Percentiles rank a stretch among this genome's conserved stretches.
Conservation (phyloP, 1,139 yeast genomes). For the Petasospora rhodanensis region DNA sequence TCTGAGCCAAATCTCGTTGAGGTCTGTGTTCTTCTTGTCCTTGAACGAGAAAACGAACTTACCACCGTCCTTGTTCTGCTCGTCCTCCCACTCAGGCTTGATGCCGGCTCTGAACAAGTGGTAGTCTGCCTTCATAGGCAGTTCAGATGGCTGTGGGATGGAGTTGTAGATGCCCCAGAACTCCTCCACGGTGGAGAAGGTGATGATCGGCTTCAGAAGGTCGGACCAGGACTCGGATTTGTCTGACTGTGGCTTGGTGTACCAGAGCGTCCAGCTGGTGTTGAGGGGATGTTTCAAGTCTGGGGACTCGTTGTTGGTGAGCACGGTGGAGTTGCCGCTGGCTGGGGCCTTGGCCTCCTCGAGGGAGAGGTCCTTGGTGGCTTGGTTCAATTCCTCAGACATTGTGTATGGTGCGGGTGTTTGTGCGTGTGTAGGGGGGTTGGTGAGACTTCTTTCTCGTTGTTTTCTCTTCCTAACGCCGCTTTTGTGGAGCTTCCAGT, state of each 20-base stretch:
- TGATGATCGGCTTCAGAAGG: conserved; percentile 86
- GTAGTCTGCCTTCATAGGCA: conserved; percentile 91
- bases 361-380: conserved; percentile 22
- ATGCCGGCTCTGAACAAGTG: conserved; percentile 93
- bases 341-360: conserved; percentile 14
- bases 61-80: conserved; percentile 84
- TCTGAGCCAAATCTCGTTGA: conserved; percentile 92
- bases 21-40: conserved; percentile 53
- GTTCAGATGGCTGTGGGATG: conserved; percentile 86
- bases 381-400: conserved; percentile 26
- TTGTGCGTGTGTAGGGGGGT: conserved; percentile 6
- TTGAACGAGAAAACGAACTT: conserved; percentile 85
- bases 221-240: conserved; percentile 85
- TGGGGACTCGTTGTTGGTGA: conserved; percentile 26
- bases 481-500: conserved; percentile 4
- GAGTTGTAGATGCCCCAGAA: conserved; percentile 98
- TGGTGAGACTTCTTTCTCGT: conserved; percentile 12
- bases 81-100: conserved; percentile 99
- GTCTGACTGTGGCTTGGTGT: conserved; percentile 82
- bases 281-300: conserved; percentile 76
- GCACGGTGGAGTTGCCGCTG: conserved; percentile 16
- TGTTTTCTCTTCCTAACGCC: conserved; percentile 7
- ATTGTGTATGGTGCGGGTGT: conserved; percentile 10
- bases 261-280: conserved; percentile 96
- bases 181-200: conserved; percentile 91